Percentiles rank a stretch among this genome's conserved stretches.
These are phyloP conservation scores for Puccinia polysora DNA, from an alignment of 1,284 basidiomycete genomes.

Conservation along the genomic window DNA sequence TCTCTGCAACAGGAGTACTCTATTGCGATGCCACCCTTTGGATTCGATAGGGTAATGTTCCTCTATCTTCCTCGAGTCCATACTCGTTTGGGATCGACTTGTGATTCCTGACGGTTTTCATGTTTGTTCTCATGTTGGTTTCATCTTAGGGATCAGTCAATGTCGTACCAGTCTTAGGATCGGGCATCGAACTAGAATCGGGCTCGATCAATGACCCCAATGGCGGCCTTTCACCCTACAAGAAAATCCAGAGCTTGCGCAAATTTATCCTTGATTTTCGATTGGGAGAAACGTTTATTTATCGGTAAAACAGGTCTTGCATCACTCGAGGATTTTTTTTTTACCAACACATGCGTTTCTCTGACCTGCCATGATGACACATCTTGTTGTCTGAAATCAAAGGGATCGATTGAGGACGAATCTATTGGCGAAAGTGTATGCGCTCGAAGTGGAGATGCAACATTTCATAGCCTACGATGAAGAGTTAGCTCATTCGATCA, in stretches of 20 bases:
- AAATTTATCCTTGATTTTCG: conserved; percentile 83
- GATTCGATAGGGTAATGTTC: conserved; percentile 36
- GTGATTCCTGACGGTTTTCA: no score
- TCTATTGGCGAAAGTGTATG: conserved; percentile 80
- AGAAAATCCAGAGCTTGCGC: conserved; percentile 71
- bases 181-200: background rate
- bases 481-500: conserved; percentile 82
- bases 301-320: conserved; percentile 59
- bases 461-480: conserved; percentile 89
- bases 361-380: background rate
- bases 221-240: conserved; percentile 48
- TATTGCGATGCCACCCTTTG: conserved; percentile 34
- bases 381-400: conserved; percentile 45
- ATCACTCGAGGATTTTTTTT: conserved; percentile 13
- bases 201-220: background rate
- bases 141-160: conserved; percentile 29
- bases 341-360: background rate
- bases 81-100: background rate
- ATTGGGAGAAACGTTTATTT: conserved; percentile 80
- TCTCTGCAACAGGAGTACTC: no score
- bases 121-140: background rate
- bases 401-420: conserved; percentile 88
- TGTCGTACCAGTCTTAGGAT: conserved; percentile 25
- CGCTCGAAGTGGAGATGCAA: conserved; percentile 85
- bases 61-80: background rate